A percentile compares a stretch with the other conserved stretches of the same genome.
These are phyloP conservation scores for Hamamelis virginiana DNA, from an alignment of 164 flowering plant genomes.

Conservation along the genomic window DNA sequence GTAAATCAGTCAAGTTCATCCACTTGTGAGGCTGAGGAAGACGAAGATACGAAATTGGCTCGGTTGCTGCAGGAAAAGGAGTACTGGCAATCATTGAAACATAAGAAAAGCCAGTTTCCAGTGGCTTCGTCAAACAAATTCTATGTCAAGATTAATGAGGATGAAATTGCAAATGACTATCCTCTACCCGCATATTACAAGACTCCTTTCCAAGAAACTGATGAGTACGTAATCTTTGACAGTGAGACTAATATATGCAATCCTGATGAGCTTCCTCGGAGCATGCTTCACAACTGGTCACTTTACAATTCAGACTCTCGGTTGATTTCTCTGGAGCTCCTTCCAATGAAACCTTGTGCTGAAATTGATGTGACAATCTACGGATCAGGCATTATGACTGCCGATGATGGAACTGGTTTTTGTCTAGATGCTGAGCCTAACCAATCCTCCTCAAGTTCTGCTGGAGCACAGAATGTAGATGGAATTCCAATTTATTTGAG, in stretches of 20 bases:
- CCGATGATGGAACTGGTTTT: conserved; percentile 82
- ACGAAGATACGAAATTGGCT: conserved; percentile 69
- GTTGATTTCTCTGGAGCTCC: conserved; percentile 81
- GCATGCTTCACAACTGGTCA: conserved; percentile 92
- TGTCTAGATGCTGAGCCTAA: conserved; percentile 49
- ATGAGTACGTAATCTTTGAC: conserved; percentile 73
- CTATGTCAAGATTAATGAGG: conserved; percentile 88
- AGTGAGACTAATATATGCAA: conserved; percentile 38
- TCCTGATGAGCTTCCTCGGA: conserved; percentile 62
- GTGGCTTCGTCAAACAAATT: conserved; percentile 40
- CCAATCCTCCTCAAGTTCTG: conserved; percentile 44
- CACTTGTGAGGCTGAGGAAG: conserved; percentile 40
- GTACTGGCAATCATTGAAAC: conserved; percentile 65
- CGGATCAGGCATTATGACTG: conserved; percentile 85
- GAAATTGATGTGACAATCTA: conserved; percentile 81
- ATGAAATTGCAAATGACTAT: conserved; percentile 92
- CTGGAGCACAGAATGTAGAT: conserved; percentile 40
- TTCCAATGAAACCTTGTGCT: conserved; percentile 85
- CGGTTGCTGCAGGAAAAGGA: conserved; percentile 76
- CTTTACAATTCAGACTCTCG: conserved; percentile 88
- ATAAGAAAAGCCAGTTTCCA: conserved; percentile 37
- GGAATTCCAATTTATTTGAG: conserved; percentile 89
- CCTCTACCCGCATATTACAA: conserved; percentile 89
- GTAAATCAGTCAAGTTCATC: conserved; percentile 15
- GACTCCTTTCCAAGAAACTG: conserved; percentile 55